phyloP scores from a whole-genome alignment of 2,329 filamentous ascomycete species.

The Graphiopsis chlorocephala region DNA sequence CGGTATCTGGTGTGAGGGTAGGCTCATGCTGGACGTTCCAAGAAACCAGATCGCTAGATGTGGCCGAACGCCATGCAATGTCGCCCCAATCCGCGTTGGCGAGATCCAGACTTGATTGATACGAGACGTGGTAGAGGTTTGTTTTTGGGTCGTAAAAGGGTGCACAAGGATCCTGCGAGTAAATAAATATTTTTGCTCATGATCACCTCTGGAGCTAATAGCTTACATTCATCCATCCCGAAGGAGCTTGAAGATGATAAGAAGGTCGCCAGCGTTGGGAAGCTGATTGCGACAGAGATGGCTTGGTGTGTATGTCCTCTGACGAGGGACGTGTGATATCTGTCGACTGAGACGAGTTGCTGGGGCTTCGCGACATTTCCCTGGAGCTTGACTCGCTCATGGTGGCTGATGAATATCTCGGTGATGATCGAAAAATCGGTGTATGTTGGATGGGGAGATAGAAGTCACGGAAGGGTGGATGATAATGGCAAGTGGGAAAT shows the following conservation, averaged over 20 bases:
- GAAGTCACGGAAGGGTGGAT: not conserved
- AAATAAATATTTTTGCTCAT: not conserved
- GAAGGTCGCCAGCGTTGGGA: slow-evolving; percentile 26
- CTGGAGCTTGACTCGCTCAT: slow-evolving; percentile 19
- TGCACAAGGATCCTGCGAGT: slow-evolving; percentile 39
- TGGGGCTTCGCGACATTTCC: slow-evolving; percentile 11
- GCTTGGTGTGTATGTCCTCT: slow-evolving; percentile 7
- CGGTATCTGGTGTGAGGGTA: slow-evolving; percentile 33
- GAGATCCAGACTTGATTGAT: slow-evolving; percentile 42
- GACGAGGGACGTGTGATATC: slow-evolving; percentile 13
- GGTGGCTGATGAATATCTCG: not conserved
- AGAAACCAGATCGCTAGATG: slow-evolving; percentile 38
- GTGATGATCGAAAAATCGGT: not conserved
- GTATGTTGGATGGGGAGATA: not conserved
- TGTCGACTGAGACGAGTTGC: slow-evolving; percentile 11
- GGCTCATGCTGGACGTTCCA: slow-evolving; percentile 36
- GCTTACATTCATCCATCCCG: slow-evolving; percentile 41
- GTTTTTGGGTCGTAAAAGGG: slow-evolving; percentile 41
- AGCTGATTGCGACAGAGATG: not conserved
- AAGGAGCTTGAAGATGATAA: slow-evolving; percentile 39
- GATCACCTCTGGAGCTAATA: no score
- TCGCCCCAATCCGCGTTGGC: slow-evolving; percentile 42
- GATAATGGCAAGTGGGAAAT: not conserved
- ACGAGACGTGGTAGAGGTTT: slow-evolving; percentile 41
- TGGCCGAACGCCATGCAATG: slow-evolving; percentile 43